Evolutionary conservation across 257 asterid species (phyloP), one percentile per base, ranked within the genome.

Genomic region (Nicotiana tomentosiformis): DNA sequence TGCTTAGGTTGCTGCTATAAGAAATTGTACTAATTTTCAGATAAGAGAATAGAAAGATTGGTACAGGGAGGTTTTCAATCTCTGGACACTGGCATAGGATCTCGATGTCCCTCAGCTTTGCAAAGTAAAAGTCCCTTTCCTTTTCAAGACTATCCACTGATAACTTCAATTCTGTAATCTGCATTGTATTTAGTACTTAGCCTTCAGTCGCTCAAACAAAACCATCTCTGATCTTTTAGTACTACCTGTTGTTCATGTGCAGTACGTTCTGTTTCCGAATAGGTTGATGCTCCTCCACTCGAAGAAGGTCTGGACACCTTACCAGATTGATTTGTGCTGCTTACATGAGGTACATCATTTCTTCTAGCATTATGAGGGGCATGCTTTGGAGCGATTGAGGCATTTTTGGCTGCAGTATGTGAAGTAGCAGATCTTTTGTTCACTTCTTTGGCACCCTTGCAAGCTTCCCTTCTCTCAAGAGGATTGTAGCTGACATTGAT

Each of bases 61-160:
- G 51, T 92, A 95, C 99, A 3, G 92, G 90, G 67, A 83, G 85
- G 39, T 90, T 91, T 88, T 89, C 98, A 74, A 92, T 87, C 83
- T 87, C 89, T 8, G 98, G 94, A 55, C 86, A 88, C 89, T 95
- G 98, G 90, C 97, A 93, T 57, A 94, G 67, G 84, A 95, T 91
- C 83, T 94, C 99, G 58, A 94, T 86, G 77, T 95, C 99, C 90
- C 99, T 93, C 89, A 95, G 68, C 86, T 94, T 95, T 68, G 93
- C 88, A 80, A 95, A 95, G 91, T 94, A 94, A 86, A 94, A 95
- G 89, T 94, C 99, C 85, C 99, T 91, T 88, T 95, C 99, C 90
- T 92, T 93, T 91, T 95, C 99, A 16, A 94, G 90, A 68, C 96
- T 90, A 84, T 95, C 99, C 32, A 95, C 91, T 3, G 94, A 91